Evolutionary conservation across 2,329 filamentous ascomycete genomes (phyloP).

Genomic region (Trichoderma aggressivum): DNA sequence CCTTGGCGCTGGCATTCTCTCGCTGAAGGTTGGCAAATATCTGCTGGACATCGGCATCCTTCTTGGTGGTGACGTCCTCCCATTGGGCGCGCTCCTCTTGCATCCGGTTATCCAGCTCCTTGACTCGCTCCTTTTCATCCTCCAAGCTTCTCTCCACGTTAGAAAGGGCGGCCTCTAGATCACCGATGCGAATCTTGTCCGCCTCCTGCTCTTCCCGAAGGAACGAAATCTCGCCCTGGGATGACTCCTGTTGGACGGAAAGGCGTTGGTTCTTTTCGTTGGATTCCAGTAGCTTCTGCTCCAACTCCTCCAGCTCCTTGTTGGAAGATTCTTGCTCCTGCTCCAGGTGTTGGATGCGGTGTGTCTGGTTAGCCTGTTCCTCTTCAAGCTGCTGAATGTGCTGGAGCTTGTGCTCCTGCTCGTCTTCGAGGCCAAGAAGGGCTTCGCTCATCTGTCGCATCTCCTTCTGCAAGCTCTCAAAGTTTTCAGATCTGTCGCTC

Average conservation of each 20-base stretch:
- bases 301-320: conserved; percentile 79
- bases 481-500: conserved; percentile 76
- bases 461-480: conserved; percentile 86
- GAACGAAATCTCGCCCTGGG: conserved; percentile 91
- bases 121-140: conserved; percentile 75
- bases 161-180: conserved; percentile 79
- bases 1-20: conserved; percentile 76
- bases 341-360: conserved; percentile 78
- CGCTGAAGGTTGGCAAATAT: conserved; percentile 89
- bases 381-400: conserved; percentile 79
- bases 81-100: conserved; percentile 78
- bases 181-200: conserved; percentile 97
- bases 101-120: conserved; percentile 71
- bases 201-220: conserved; percentile 92
- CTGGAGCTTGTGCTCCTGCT: conserved; percentile 73
- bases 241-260: conserved; percentile 86
- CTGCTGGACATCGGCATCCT: conserved; percentile 94
- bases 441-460: conserved; percentile 90
- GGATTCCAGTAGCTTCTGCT: conserved; percentile 77
- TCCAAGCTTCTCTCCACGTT: conserved; percentile 75
- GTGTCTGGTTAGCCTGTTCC: conserved; percentile 72
- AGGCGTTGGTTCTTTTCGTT: conserved; percentile 86
- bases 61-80: conserved; percentile 79
- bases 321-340: conserved; percentile 80
- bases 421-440: conserved; percentile 82